Evolutionary conservation across 2,329 filamentous ascomycete species (phyloP).

Genomic region (Cordyceps fumosorosea): DNA sequence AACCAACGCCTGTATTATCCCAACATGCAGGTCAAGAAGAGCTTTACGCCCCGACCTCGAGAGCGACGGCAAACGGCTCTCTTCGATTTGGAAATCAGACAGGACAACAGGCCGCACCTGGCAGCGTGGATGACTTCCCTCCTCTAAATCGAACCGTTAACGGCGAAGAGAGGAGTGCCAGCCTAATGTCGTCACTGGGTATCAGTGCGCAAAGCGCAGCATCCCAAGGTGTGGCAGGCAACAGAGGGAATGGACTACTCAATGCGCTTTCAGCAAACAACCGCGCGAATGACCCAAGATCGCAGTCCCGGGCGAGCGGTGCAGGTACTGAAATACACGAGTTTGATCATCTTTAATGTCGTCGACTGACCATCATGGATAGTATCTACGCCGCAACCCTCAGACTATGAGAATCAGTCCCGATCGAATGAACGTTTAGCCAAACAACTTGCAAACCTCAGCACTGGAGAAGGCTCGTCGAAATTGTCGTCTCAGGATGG

Average conservation of each 20-base stretch:
- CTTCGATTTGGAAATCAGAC: slow-evolving; percentile 50
- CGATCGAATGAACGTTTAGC: not conserved
- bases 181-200: slow-evolving; percentile 46
- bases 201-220: slow-evolving; percentile 43
- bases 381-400: not conserved
- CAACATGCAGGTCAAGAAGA: slow-evolving; percentile 47
- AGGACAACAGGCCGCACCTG: slow-evolving; percentile 40
- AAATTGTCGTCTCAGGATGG: slow-evolving; percentile 1
- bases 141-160: slow-evolving; percentile 52
- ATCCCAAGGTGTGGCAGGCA: slow-evolving; percentile 31
- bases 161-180: slow-evolving; percentile 49
- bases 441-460: slow-evolving; percentile 5
- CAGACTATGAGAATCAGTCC: slow-evolving; percentile 1
- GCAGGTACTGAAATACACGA: slow-evolving; percentile 18
- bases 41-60: slow-evolving; percentile 35
- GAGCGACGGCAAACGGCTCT: slow-evolving; percentile 30
- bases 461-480: not conserved
- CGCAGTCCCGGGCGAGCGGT: slow-evolving; percentile 37
- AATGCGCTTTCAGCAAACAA: slow-evolving; percentile 58
- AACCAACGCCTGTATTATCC: slow-evolving; percentile 42
- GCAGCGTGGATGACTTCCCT: slow-evolving; percentile 54
- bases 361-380: not conserved
- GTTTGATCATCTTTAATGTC: no score
- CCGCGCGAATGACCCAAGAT: slow-evolving; percentile 41
- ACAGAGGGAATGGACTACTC: slow-evolving; percentile 53